These are phyloP conservation scores for Boletellus ananas DNA, from an alignment of 768 basidiomycete species.

Conservation along the genomic window DNA sequence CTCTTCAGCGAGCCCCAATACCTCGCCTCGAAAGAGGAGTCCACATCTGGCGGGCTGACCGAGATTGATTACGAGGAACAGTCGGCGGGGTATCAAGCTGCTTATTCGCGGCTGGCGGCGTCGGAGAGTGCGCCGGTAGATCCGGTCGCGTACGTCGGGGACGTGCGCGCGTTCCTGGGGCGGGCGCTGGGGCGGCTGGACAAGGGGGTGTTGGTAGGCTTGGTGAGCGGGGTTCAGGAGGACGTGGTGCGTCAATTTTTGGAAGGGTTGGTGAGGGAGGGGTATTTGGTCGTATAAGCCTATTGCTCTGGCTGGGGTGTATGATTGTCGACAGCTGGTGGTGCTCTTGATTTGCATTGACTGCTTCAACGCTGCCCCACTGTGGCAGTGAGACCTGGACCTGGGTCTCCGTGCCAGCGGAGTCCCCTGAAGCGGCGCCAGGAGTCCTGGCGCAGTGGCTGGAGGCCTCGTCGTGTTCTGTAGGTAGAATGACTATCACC, in stretches of 20 bases:
- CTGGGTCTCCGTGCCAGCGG: too few species aligned
- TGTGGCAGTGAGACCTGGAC: too few species aligned
- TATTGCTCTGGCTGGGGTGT: too few species aligned
- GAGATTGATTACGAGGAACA: constrained; percentile 90
- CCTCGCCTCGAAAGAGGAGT: constrained; percentile 50
- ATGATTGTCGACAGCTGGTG: too few species aligned
- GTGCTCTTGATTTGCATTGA: too few species aligned
- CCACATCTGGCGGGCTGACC: constrained; percentile 45
- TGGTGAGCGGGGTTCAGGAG: constrained; percentile 21
- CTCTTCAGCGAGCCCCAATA: constrained; percentile 79
- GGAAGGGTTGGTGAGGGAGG: constrained; percentile 29
- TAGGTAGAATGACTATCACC: too few species aligned
- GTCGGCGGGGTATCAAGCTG: constrained; percentile 87
- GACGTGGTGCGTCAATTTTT: constrained; percentile 29
- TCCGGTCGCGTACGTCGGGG: constrained; percentile 55
- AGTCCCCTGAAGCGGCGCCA: too few species aligned
- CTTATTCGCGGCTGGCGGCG: constrained; percentile 88
- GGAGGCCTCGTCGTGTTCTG: too few species aligned
- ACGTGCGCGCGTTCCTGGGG: constrained; percentile 53
- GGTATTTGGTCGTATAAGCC: constrained; percentile 20
- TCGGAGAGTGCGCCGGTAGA: constrained; percentile 58
- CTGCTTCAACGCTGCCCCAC: too few species aligned
- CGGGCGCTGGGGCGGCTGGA: constrained; percentile 32
- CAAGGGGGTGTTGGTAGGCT: constrained; percentile 15
- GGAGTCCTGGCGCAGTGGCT: too few species aligned